Evolutionary conservation across 331 rosid species (phyloP), one percentile per base, ranked within the genome.

Genomic region (Erythrophleum ivorense): DNA sequence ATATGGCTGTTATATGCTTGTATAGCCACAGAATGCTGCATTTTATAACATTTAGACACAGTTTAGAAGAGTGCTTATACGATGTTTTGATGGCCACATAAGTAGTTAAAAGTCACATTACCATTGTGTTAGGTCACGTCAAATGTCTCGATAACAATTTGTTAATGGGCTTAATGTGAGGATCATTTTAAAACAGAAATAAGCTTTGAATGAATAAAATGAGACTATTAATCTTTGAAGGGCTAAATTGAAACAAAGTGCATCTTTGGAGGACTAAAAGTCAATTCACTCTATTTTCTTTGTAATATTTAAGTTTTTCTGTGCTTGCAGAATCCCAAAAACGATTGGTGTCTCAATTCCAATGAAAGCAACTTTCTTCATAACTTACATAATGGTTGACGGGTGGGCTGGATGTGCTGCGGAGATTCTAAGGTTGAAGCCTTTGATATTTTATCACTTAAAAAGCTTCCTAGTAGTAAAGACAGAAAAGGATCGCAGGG

Each of bases 341-440:
- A 95, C 98, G 57, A 86, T 95, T 10, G 99, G 99, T 55, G 94
- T 90, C 77, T 95, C 99, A 41, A 95, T 95, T 87, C 99, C 99
- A 48, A 95, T 95, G 99, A 95, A 95, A 86, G 98, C 98, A 45
- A 95, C 98, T 18, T 95, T 95, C 94, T 95, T 95, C 83, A 91
- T 93, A 77, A 95, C 98, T 70, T 95, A 93, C 80, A 90, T 90
- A 78, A 95, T 95, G 98, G 98, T 95, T 33, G 99, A 93, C 82
- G 98, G 98, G 48, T 95, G 99, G 99, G 99, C 98, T 84, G 99
- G 99, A 80, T 84, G 94, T 89, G 99, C 99, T 19, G 98, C 87
- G 40, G 99, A 95, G 86, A 95, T 95, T 89, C 86, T 95, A 71
- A 91, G 97, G 79, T 82, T 95, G 89, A 95, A 88, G 86, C 97